Conservation (phyloP, 2,329 filamentous ascomycete genomes). For the Cercospora janseana region DNA sequence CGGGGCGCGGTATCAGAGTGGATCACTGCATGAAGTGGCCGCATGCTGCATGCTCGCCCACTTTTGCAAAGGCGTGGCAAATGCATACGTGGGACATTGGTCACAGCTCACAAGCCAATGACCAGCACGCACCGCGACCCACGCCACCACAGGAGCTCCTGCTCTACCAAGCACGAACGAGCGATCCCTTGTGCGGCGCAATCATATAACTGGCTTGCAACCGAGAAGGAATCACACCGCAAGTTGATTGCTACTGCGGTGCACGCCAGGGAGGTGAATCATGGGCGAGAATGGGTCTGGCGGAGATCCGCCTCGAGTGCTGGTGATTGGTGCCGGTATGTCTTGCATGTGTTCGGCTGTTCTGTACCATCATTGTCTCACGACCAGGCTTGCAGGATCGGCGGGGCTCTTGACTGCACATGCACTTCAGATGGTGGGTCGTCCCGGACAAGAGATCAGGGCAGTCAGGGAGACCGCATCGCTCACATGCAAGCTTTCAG, state of each 20-base stretch:
- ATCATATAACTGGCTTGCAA: no score
- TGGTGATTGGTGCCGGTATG: constrained; percentile 22
- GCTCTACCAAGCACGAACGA: no score
- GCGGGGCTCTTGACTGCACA: constrained; percentile 25
- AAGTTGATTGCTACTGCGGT: not conserved
- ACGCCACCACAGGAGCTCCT: no score
- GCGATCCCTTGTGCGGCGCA: no score
- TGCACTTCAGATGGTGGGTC: constrained; percentile 22
- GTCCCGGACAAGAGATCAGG: not conserved
- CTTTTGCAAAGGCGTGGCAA: no score
- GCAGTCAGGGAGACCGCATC: not conserved
- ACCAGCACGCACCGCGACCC: no score
- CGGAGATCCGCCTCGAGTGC: constrained; percentile 12
- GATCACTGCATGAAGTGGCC: not conserved
- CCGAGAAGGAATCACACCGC: no score
- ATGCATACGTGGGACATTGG: no score
- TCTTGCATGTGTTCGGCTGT: constrained; percentile 3
- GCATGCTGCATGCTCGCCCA: not conserved
- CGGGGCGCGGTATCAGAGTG: not conserved
- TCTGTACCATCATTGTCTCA: constrained; percentile 9
- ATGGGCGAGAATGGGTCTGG: constrained; percentile 10
- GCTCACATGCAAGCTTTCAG: constrained; percentile 3
- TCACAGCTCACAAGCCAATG: no score
- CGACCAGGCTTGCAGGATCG: constrained; percentile 15
- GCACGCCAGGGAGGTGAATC: not conserved